These are phyloP conservation scores for Waitea zeae DNA, from an alignment of 1,284 basidiomycete species.

Conservation along the genomic window DNA sequence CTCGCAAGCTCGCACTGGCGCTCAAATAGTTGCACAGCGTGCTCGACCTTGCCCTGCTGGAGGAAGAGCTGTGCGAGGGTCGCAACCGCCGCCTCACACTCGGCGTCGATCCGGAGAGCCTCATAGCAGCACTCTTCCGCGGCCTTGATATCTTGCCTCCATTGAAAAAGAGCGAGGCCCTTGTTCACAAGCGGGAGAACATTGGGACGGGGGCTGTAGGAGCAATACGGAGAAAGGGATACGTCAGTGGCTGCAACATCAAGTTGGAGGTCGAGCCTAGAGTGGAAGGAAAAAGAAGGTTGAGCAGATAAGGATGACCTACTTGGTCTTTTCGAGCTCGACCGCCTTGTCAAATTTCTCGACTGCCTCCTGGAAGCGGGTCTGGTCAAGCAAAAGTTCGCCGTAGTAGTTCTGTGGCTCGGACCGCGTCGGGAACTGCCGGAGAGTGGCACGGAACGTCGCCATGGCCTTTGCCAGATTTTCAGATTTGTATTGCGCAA, in stretches of 20 bases:
- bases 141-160: slow-evolving; percentile 76
- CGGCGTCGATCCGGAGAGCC: slow-evolving; percentile 76
- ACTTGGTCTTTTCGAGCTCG: slow-evolving; percentile 74
- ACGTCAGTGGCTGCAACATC: too few relatives aligned
- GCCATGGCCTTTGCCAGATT: slow-evolving; percentile 72
- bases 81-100: slow-evolving; percentile 93
- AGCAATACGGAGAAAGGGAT: slow-evolving; percentile 1
- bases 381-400: slow-evolving; percentile 88
- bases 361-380: slow-evolving; percentile 81
- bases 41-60: slow-evolving; percentile 82
- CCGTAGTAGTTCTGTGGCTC: slow-evolving; percentile 92
- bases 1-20: slow-evolving; percentile 76
- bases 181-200: slow-evolving; percentile 97
- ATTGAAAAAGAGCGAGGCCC: slow-evolving; percentile 89
- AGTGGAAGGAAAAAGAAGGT: not conserved
- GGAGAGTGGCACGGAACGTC: slow-evolving; percentile 73
- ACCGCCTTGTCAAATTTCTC: slow-evolving; percentile 91
- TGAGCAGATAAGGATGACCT: slow-evolving; percentile 11
- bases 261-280: not conserved
- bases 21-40: slow-evolving; percentile 81
- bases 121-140: slow-evolving; percentile 82
- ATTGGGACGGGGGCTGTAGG: slow-evolving; percentile 51
- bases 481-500: slow-evolving; percentile 89
- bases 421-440: slow-evolving; percentile 66
- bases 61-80: slow-evolving; percentile 88